phyloP scores from a whole-genome alignment of 1,139 yeast genomes.

The Saccharomycopsis hybrid region DNA sequence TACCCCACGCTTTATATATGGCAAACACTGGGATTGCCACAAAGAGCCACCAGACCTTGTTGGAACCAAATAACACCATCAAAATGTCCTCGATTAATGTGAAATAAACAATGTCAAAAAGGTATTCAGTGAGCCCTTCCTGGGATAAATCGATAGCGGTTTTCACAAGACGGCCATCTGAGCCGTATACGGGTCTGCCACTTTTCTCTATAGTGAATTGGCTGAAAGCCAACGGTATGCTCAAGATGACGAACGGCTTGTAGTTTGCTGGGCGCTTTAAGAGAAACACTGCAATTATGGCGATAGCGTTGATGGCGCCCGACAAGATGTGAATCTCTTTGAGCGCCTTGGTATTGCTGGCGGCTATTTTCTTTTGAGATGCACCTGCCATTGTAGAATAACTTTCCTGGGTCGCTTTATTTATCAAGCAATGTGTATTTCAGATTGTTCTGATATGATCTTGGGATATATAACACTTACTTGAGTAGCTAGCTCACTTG shows the following conservation, averaged over 20 bases:
- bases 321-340: conserved; percentile 49
- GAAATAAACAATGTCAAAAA: conserved; percentile 68
- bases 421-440: no score
- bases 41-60: conserved; percentile 57
- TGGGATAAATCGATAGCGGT: conserved; percentile 65
- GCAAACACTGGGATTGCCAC: conserved; percentile 48
- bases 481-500: no score
- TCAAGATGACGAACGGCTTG: conserved; percentile 47
- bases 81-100: conserved; percentile 58
- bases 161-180: conserved; percentile 36
- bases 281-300: conserved; percentile 35
- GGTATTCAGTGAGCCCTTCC: conserved; percentile 66
- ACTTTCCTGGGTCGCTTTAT: background rate
- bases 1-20: conserved; percentile 40
- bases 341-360: conserved; percentile 46
- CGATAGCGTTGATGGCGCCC: conserved; percentile 35
- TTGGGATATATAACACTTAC: no score
- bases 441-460: no score
- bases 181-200: conserved; percentile 58
- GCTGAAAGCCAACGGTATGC: conserved; percentile 50
- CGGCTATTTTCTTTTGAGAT: conserved; percentile 64
- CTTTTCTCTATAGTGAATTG: conserved; percentile 54
- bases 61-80: conserved; percentile 48
- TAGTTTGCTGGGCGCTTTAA: conserved; percentile 49
- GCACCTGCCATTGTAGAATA: conserved; percentile 48